Base-by-base conservation (phyloP, 768 basidiomycete species). In the Gloeostereum incarnatum region DNA sequence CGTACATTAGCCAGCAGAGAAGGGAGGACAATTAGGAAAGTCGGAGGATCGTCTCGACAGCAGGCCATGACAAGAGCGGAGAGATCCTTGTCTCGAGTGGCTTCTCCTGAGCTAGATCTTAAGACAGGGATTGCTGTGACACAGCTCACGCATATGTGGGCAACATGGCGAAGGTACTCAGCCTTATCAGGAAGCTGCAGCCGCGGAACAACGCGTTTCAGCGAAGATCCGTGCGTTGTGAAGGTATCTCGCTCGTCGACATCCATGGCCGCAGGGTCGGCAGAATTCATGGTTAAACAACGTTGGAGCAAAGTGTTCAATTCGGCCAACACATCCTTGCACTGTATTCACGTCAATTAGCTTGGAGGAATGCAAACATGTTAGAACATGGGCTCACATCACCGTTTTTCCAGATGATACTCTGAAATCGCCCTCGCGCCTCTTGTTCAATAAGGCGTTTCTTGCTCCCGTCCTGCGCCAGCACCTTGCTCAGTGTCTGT, bases 41-140 rank as follows among this genome's bases (percentile, higher is more conserved):
- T 71, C 23, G 75, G 69, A 0, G 68, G 63, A 5, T 52, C 47
- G 8, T n/a, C n/a, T n/a, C n/a, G n/a, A n/a, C n/a, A n/a, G 42
- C 65, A 73, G 2, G 61, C 53, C 1, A 72, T 44, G 19, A 85
- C 54, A 22, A 77, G 49, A 17, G 80, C 68, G 6, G 69, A 60
- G 9, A 88, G 54, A 11, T 78, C 66, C 49, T 68, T 71, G 49
- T 88, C 80, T 18, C 73, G 73, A 16, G 78, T 74, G 1, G 70
- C 63, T 45, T 81, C 73, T 4, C 65, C 71, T 2, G 71, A 69
- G 5, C 66, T 51, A 9, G 76, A 75, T 42, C 78, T 79, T 23
- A 88, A 55, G 32, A 73, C 61, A 14, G 82, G 81, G n/a, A 73
- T 71, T 16, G 71, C 60, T 2, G 80, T 65, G 20, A 87, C 63